phyloP scores from a whole-genome alignment of 345 rosid species.

The Aurinia saxatilis region DNA sequence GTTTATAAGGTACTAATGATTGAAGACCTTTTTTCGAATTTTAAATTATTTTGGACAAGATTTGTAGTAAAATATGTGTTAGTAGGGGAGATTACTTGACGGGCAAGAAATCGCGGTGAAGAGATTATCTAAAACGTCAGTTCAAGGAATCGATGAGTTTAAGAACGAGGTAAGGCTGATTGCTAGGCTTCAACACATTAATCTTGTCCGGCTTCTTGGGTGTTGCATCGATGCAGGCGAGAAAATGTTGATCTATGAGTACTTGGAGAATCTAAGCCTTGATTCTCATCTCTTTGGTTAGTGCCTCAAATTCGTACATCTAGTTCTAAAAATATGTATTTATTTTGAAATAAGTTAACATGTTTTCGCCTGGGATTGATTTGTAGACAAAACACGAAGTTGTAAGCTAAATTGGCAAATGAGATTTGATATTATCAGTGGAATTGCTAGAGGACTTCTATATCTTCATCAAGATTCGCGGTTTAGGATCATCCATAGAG shows the following conservation, averaged over 20 bases:
- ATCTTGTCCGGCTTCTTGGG: constrained; percentile 67
- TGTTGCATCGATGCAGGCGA: constrained; percentile 62
- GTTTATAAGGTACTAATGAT: constrained; percentile 63
- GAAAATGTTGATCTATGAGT: constrained; percentile 82
- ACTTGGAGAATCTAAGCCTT: constrained; percentile 67
- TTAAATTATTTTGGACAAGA: background rate
- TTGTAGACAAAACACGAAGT: constrained; percentile 41
- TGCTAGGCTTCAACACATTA: constrained; percentile 78
- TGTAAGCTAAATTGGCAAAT: constrained; percentile 47
- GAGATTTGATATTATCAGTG: constrained; percentile 54
- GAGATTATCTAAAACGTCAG: constrained; percentile 62
- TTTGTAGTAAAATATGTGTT: background rate
- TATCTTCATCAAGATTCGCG: constrained; percentile 84
- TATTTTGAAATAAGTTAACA: background rate
- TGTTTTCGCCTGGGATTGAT: background rate
- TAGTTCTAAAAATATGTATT: background rate
- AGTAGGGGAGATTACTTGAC: constrained; percentile 50
- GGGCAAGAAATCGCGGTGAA: constrained; percentile 73
- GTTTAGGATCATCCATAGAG: constrained; percentile 73
- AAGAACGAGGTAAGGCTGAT: constrained; percentile 74
- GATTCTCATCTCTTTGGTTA: constrained; percentile 65
- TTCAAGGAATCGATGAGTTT: constrained; percentile 75
- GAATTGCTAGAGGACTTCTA: constrained; percentile 70
- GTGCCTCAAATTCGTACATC: constrained; percentile 9
- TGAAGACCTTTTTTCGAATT: background rate